Base-by-base conservation (phyloP, 192 early-diverging fungal species). In the Dissophora ornata region DNA sequence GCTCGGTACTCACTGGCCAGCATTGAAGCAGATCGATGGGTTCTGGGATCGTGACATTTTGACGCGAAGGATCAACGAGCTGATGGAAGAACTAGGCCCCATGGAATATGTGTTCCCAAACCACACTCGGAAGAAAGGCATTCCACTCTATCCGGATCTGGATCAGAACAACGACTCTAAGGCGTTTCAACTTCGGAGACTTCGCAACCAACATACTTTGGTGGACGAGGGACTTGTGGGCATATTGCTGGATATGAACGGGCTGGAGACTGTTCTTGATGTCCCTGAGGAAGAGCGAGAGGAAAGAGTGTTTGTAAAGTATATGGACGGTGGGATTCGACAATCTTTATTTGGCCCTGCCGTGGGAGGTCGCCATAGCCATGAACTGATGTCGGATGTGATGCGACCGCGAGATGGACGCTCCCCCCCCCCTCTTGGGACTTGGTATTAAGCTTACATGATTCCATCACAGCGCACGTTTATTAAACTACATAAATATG, bases 381-480 rank as follows among this genome's bases (percentile, higher is more conserved):
- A 25, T 6, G 67, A 69, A 32, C 36, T 60, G 26, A 69, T 69
- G 67, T 19, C 57, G 25, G 47, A 69, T 42, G 56, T 60, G n/a
- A 69, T 69, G 67, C 56, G 67, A 24, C 67, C 67, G 15, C 67
- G 67, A 6, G 47, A 44, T 25, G 67, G 67, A n/a, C 57, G 67
- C 1, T 69, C 67, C 1, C 67, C 67, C n/a, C 60, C 67, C n/a
- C 67, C 67, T 33, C 41, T 69, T 0, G 50, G 57, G 30, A 69
- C 67, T 10, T 69, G 67, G 67, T 69, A 60, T 25, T 69, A 25
- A 53, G 12, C 2, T 22, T 10, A 26, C 3, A 18, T 15, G 29
- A 30, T 13, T 34, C 7, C 7, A 33, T 54, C 32, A 2, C 11
- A 10, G 3, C 16, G 12, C n/a, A 11, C 25, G 16, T 28, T 26